A percentile compares a stretch with the other conserved stretches of the same genome.
Evolutionary conservation across 1,139 yeast genomes (phyloP).

Genomic region (Chernovozyma sophiae-reginae): DNA sequence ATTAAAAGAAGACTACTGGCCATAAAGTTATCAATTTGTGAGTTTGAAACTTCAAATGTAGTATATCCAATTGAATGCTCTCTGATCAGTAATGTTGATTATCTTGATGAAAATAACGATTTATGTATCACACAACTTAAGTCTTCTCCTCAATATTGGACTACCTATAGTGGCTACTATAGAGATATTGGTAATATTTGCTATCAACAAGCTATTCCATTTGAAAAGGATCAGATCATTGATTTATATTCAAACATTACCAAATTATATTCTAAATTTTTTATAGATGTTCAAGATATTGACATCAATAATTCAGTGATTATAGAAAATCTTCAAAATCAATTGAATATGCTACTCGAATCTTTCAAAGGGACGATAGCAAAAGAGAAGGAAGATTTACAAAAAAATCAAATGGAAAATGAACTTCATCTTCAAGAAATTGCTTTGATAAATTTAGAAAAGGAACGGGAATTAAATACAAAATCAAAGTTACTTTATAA

Average conservation of each 20-base stretch:
- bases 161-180: conserved; percentile 57
- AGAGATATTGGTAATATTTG: conserved; percentile 46
- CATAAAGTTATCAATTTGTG: conserved; percentile 49
- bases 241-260: conserved; percentile 47
- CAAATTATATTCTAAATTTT: conserved; percentile 14
- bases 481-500: not conserved
- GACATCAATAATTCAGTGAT: not conserved
- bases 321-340: not conserved
- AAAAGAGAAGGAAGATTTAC: not conserved
- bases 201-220: conserved; percentile 47
- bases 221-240: conserved; percentile 48
- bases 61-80: conserved; percentile 31
- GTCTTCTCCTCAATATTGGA: conserved; percentile 53
- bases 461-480: not conserved
- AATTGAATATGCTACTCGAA: not conserved
- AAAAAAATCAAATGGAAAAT: not conserved
- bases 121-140: conserved; percentile 40
- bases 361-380: not conserved
- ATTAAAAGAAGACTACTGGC: conserved; percentile 37
- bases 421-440: not conserved
- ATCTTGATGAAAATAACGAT: conserved; percentile 13
- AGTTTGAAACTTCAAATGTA: conserved; percentile 43
- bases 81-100: not conserved
- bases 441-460: not conserved
- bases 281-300: not conserved